Conservation (phyloP, 2,329 filamentous ascomycete species). For the Stemphylium vesicarium region DNA sequence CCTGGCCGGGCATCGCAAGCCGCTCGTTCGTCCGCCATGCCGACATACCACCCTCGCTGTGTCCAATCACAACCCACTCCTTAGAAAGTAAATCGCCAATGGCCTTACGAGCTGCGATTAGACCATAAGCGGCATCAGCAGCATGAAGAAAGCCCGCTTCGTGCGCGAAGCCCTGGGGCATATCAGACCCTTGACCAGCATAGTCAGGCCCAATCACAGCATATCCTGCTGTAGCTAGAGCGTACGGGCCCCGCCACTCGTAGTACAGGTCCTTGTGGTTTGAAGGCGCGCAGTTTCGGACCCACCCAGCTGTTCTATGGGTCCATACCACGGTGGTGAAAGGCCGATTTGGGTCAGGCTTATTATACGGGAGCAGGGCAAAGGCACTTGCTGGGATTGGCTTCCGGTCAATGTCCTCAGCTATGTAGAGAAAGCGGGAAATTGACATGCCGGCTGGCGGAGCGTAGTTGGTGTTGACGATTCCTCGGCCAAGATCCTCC, state of each 20-base stretch:
- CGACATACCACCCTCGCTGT: slow-evolving; percentile 34
- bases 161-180: slow-evolving; percentile 25
- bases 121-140: slow-evolving; percentile 24
- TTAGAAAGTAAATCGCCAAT: slow-evolving; percentile 24
- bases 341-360: slow-evolving; percentile 15
- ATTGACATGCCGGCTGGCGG: slow-evolving; percentile 25
- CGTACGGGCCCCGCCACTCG: slow-evolving; percentile 27
- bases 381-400: slow-evolving; percentile 29
- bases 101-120: slow-evolving; percentile 27
- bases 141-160: slow-evolving; percentile 29
- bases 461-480: slow-evolving; percentile 24
- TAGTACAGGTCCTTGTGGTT: slow-evolving; percentile 32
- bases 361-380: slow-evolving; percentile 27
- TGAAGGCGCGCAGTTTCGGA: slow-evolving; percentile 13
- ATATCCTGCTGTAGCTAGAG: slow-evolving; percentile 24
- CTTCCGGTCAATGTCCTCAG: slow-evolving; percentile 28
- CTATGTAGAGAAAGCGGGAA: slow-evolving; percentile 30
- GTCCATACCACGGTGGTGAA: slow-evolving; percentile 26
- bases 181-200: slow-evolving; percentile 11
- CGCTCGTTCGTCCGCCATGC: slow-evolving; percentile 31
- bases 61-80: slow-evolving; percentile 28
- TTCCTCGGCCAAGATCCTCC: slow-evolving; percentile 15
- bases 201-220: slow-evolving; percentile 32
- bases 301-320: slow-evolving; percentile 24
- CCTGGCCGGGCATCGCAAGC: slow-evolving; percentile 27